These are phyloP conservation scores for Globisporangium nunn DNA, from an alignment of 352 stramenopile genomes.

Conservation along the genomic window DNA sequence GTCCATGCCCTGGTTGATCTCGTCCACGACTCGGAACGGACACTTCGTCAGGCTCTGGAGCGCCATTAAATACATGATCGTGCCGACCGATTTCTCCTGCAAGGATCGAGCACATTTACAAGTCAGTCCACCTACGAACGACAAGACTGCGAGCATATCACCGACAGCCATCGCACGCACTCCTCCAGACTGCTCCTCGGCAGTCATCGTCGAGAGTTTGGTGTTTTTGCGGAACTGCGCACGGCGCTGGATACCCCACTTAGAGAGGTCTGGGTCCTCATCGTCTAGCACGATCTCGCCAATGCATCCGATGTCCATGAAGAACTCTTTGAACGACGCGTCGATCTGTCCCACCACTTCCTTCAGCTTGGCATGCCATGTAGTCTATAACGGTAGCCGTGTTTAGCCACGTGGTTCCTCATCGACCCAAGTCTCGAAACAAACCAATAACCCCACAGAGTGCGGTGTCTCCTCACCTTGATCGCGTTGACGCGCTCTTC, in stretches of 20 bases:
- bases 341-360: constrained; percentile 79
- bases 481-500: constrained; percentile 69
- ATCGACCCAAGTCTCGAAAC: not conserved
- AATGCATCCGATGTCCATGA: constrained; percentile 81
- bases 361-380: constrained; percentile 62
- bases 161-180: constrained; percentile 25
- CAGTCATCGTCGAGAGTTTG: constrained; percentile 79
- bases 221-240: constrained; percentile 84
- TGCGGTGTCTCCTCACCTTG: constrained; percentile 27
- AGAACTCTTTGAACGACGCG: constrained; percentile 77
- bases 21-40: constrained; percentile 83
- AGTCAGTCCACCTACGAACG: constrained; percentile 2
- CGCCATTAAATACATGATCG: constrained; percentile 90
- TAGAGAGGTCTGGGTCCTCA: constrained; percentile 73
- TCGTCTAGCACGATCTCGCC: constrained; percentile 79
- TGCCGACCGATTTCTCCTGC: constrained; percentile 86
- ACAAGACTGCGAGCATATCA: not conserved
- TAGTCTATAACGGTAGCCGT: constrained; percentile 18
- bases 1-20: constrained; percentile 90
- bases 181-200: constrained; percentile 80
- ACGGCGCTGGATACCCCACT: constrained; percentile 82
- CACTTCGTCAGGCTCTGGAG: constrained; percentile 84
- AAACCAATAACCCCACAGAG: not conserved
- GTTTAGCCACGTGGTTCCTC: no score
- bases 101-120: constrained; percentile 2